These are phyloP conservation scores for Penicillium psychrofluorescens DNA, from an alignment of 495 filamentous ascomycete species.

Conservation along the genomic window DNA sequence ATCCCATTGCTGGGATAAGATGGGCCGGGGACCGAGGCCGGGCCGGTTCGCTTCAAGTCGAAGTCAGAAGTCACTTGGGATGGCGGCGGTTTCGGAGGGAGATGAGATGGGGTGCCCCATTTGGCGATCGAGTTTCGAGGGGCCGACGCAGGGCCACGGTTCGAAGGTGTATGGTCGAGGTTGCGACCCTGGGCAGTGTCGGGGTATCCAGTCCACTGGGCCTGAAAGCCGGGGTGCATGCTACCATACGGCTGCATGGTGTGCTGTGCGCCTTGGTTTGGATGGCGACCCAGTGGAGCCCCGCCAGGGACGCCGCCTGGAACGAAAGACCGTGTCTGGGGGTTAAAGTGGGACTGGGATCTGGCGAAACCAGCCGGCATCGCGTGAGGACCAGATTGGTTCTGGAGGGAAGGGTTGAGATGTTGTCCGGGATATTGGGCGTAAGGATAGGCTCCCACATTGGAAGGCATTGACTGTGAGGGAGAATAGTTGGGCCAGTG, in stretches of 20 bases:
- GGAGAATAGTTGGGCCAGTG: slow-evolving; percentile 32
- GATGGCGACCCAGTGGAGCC: slow-evolving; percentile 21
- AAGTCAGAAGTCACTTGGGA: slow-evolving; percentile 42
- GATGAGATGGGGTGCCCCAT: slow-evolving; percentile 49
- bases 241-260: slow-evolving; percentile 23
- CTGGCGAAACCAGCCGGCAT: slow-evolving; percentile 77
- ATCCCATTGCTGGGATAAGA: slow-evolving; percentile 18
- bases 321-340: slow-evolving; percentile 84
- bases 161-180: slow-evolving; percentile 1
- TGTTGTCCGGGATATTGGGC: slow-evolving; percentile 67
- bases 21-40: slow-evolving; percentile 10
- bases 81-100: slow-evolving; percentile 49
- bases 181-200: slow-evolving; percentile 22
- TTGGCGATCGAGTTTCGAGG: slow-evolving; percentile 41
- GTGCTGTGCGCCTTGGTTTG: slow-evolving; percentile 22
- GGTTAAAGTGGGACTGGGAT: slow-evolving; percentile 81
- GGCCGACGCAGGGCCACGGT: slow-evolving; percentile 10
- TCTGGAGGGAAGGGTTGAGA: slow-evolving; percentile 57
- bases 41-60: slow-evolving; percentile 25
- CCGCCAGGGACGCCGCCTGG: slow-evolving; percentile 61
- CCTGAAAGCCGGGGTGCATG: slow-evolving; percentile 15
- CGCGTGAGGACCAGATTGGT: slow-evolving; percentile 51
- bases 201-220: slow-evolving; percentile 28
- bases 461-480: slow-evolving; percentile 26
- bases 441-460: slow-evolving; percentile 59